phyloP scores from a whole-genome alignment of 345 rosid species.

The Excoecaria agallocha region DNA sequence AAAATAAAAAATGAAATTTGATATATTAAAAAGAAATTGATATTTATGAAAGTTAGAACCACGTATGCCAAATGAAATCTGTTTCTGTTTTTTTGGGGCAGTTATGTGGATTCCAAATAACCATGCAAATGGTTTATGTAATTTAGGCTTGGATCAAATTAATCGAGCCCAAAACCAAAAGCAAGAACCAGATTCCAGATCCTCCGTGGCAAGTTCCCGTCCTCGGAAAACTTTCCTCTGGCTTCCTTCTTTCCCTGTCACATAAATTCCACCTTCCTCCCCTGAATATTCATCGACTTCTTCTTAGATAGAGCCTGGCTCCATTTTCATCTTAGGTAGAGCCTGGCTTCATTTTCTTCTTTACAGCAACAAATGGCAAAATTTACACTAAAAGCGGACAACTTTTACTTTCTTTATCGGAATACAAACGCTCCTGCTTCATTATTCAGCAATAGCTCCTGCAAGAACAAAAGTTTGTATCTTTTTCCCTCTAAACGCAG shows the following conservation, averaged over 20 bases:
- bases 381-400: constrained; percentile 39
- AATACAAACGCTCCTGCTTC: constrained; percentile 33
- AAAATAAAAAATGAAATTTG: too few species aligned
- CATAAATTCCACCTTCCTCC: neutral
- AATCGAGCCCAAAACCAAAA: too few species aligned
- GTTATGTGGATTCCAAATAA: too few species aligned
- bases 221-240: constrained; percentile 23
- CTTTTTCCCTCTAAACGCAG: constrained; percentile 13
- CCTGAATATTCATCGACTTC: neutral
- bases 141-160: too few species aligned
- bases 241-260: neutral
- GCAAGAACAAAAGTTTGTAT: constrained; percentile 17
- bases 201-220: constrained; percentile 55
- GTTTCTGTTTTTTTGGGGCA: too few species aligned
- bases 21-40: too few species aligned
- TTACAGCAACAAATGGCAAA: constrained; percentile 45
- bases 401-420: constrained; percentile 39
- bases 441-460: constrained; percentile 23
- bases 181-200: constrained; percentile 4
- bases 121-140: too few species aligned
- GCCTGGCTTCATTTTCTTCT: neutral
- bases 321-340: neutral
- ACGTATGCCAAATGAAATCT: too few species aligned
- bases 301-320: neutral
- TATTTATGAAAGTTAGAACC: too few species aligned